Evolutionary conservation across 345 rosid genomes (phyloP).

Genomic region (Pugionium dolabratum): DNA sequence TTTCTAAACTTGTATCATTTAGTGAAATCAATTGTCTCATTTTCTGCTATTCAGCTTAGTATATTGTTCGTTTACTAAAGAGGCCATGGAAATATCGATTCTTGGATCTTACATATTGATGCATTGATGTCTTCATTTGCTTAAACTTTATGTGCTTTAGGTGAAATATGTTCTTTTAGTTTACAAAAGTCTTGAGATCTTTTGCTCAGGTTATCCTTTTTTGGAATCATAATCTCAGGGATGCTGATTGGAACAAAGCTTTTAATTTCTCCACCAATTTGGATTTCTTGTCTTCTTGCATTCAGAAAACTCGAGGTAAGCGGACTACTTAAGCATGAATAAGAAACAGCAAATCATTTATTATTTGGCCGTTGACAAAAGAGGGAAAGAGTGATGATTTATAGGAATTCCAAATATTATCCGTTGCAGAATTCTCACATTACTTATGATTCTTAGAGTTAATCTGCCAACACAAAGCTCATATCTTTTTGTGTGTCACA

Average conservation of each 20-base stretch:
- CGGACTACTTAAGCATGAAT: background rate
- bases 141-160: background rate
- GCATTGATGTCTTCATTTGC: background rate
- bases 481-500: background rate
- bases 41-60: slow-evolving; percentile 7
- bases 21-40: background rate
- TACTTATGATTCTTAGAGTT: slow-evolving; percentile 15
- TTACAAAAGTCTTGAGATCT: slow-evolving; percentile 10
- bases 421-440: background rate
- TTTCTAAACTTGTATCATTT: background rate
- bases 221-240: slow-evolving; percentile 55
- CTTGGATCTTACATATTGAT: slow-evolving; percentile 11
- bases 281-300: slow-evolving; percentile 69
- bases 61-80: slow-evolving; percentile 16
- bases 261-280: slow-evolving; percentile 76
- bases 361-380: background rate
- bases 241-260: slow-evolving; percentile 81
- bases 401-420: background rate
- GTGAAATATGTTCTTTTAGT: slow-evolving; percentile 11
- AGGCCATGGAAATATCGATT: background rate
- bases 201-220: slow-evolving; percentile 1
- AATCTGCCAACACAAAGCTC: background rate
- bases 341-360: background rate
- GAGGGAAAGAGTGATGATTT: slow-evolving; percentile 2
- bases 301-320: slow-evolving; percentile 60